Base-by-base conservation (phyloP, 1,284 basidiomycete species). In the Ustilago lituana region DNA sequence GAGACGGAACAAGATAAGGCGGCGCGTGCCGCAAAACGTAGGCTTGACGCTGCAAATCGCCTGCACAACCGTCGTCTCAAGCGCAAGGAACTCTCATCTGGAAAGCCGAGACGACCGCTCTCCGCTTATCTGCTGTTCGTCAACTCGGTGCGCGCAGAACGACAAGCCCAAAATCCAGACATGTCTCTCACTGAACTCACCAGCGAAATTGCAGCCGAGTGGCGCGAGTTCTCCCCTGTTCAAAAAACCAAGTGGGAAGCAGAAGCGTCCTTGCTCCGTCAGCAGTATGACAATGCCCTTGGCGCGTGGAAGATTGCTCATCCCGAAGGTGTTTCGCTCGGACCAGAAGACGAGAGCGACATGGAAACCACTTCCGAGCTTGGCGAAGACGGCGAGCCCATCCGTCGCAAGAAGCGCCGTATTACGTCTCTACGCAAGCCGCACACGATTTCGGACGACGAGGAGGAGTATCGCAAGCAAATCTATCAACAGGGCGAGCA, bases 371-470 rank as follows among this genome's bases (percentile, higher is more conserved):
- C 47, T 0, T 66, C 61, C 20, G 68, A 74, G 53, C 24, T 66
- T 36, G 63, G 53, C 19, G 56, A 65, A 4, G 44, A 63, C 9
- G 65, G 60, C 46, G 40, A 58, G 31, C 61, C 47, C 9, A 38
- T 71, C 5, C 59, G 68, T 19, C 58, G 60, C 29, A 62, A 57
- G 45, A 67, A 55, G 53, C 49, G 48, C 8, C 52, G 56, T 27
- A 22, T 40, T 11, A 41, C 44, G 0, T 11, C 41, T 7, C 35
- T 52, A 19, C 57, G 61, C 45, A 70, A 73, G 53, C 43, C 52
- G 29, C 61, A 53, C 24, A 74, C 72, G 5, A 54, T 74, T 10
- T 76, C 74, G 22, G 74, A 76, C 20, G 74, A 76, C 38, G 74
- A 76, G 43, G 59, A 63, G 31, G 74, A 69, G 43, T 76, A 76